These are phyloP conservation scores for Physcia stellaris DNA, from an alignment of 495 filamentous ascomycete genomes.

Conservation along the genomic window DNA sequence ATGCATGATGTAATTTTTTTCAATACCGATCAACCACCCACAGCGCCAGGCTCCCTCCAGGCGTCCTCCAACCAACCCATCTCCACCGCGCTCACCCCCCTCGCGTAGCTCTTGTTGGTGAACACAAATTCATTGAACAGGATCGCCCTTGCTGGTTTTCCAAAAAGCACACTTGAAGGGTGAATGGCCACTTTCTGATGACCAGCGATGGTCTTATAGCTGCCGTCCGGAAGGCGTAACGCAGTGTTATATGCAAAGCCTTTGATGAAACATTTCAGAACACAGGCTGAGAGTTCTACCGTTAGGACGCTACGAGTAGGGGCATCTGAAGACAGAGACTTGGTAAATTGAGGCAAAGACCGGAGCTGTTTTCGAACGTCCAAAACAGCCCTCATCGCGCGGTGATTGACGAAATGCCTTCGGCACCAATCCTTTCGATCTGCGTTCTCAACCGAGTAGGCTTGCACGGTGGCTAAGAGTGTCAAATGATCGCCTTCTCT, in stretches of 20 bases:
- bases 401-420: slow-evolving; percentile 58
- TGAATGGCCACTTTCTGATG: slow-evolving; percentile 84
- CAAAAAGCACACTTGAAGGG: slow-evolving; percentile 72
- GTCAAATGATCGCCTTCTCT: slow-evolving; percentile 87
- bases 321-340: slow-evolving; percentile 18
- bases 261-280: slow-evolving; percentile 69
- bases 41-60: no score
- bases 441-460: slow-evolving; percentile 58
- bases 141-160: slow-evolving; percentile 82
- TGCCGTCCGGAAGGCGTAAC: slow-evolving; percentile 65
- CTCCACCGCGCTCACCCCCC: slow-evolving; percentile 76
- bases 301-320: slow-evolving; percentile 8
- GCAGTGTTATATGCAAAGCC: slow-evolving; percentile 80
- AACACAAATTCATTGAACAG: slow-evolving; percentile 95
- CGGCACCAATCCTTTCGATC: slow-evolving; percentile 70
- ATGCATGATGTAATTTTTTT: no score
- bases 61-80: slow-evolving; percentile 60
- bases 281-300: slow-evolving; percentile 34
- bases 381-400: slow-evolving; percentile 72
- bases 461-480: slow-evolving; percentile 67
- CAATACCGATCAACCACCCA: no score
- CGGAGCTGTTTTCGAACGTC: slow-evolving; percentile 84
- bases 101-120: slow-evolving; percentile 82
- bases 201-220: slow-evolving; percentile 70
- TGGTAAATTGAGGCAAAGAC: slow-evolving; percentile 39